Base-by-base conservation (phyloP, 345 rosid genomes). In the Gynandropsis gynandra region DNA sequence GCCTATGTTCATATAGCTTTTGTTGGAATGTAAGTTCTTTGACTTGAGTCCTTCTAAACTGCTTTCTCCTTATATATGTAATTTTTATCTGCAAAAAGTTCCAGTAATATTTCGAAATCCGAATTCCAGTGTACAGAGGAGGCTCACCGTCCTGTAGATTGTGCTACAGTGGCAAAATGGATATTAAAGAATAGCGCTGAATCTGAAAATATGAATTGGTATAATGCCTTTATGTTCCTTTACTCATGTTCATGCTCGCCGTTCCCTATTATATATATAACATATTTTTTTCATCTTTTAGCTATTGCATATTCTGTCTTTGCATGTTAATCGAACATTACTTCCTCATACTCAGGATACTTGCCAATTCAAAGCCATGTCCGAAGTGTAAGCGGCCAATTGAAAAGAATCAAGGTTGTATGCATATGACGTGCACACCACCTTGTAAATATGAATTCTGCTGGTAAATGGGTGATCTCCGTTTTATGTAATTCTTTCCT, bases 381-480 rank as follows among this genome's bases (percentile, higher is more conserved):
- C 72, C 72, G 5, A 55, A 5, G 56, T 67, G 67, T 48, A 61
- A 67, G 58, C 59, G 72, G 53, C 66, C 66, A 35, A 67, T 67
- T 42, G 72, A 67, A 61, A 67, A 61, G 42, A 61, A 61, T 32
- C 67, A 61, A 41, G 72, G 72, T 16, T 67, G 72, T 44, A 61
- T 67, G 72, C 72, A 67, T 15, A 67, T 67, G 72, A 67, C 62
- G 42, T 67, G 72, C 44, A 50, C 66, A 19, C 63, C 72, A 1
- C 72, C 72, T 61, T 67, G 67, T 67, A 67, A 61, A 54, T 33
- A 36, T 61, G 66, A 67, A 11, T 67, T 67, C 55, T 67, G 72
- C 51, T 67, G 72, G 72, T 66, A 65, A n/a, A 52, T 16, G 12
- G 17, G 20, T 39, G 43, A 10, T 52, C 20, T 27, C 47, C 45